Base-by-base conservation (phyloP, 345 rosid genomes). In the Adansonia digitata region DNA sequence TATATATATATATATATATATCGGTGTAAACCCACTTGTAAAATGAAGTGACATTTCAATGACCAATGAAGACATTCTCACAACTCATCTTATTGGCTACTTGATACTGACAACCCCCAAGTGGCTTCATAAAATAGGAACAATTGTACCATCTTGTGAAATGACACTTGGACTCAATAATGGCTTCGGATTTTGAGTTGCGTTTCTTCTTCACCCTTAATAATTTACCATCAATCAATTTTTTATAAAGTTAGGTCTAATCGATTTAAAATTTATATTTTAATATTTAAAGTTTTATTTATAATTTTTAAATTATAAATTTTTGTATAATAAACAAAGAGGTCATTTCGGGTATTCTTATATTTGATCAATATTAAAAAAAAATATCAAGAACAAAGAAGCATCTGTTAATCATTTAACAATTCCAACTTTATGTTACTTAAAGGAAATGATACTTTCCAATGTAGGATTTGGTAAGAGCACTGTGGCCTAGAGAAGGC, bases 21-120 rank as follows among this genome's bases (percentile, higher is more conserved):
- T n/a, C n/a, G n/a, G n/a, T n/a, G n/a, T n/a, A n/a, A n/a, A 80
- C 67, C 82, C 82, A 78, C 78, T 82, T 68, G 80, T 55, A 8
- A 27, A 60, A 73, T 5, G 69, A 74, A 51, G 22, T 69, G 80
- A 73, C 34, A 67, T 35, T 43, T 75, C 42, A 61, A 14, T 69
- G 75, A 26, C 63, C 76, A 53, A 7, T 43, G 79, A n/a, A n/a
- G n/a, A n/a, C 10, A 29, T 60, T 29, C n/a, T 60, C 65, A 6
- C 20, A 60, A 60, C 65, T 26, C n/a, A 24, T 43, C 37, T 37
- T 39, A 73, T 57, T 59, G 60, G 60, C 60, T 55, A 22, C 60
- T 55, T 31, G 60, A 12, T 17, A 24, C 13, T 13, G 31, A 24
- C 60, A 5, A 24, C 24, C 40, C 60, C 60, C 59, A 22, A 7